Conservation (phyloP, 1,284 basidiomycete species). For the Moesziomyces antarcticus region DNA sequence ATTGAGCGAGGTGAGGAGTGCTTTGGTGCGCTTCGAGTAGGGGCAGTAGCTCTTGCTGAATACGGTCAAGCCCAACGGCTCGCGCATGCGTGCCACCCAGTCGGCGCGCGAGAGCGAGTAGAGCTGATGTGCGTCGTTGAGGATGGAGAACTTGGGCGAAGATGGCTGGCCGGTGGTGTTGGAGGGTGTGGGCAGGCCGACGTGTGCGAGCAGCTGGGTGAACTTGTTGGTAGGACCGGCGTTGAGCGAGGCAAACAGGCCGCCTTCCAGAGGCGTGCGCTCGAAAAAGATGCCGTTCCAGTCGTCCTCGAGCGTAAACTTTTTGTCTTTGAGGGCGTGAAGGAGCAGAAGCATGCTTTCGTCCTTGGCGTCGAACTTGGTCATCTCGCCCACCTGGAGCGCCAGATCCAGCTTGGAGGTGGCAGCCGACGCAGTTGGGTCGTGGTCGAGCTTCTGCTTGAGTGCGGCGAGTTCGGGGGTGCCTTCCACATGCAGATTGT, state of each 20-base stretch:
- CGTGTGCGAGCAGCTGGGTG: constrained; percentile 32
- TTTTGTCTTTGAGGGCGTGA: constrained; percentile 22
- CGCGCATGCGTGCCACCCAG: constrained; percentile 30
- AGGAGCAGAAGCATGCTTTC: constrained; percentile 40
- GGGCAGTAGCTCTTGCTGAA: constrained; percentile 54
- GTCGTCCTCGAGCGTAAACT: constrained; percentile 23
- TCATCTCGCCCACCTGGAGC: constrained; percentile 23
- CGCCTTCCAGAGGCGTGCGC: constrained; percentile 10
- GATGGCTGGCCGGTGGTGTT: not conserved
- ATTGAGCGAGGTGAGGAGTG: constrained; percentile 23
- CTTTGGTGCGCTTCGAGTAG: constrained; percentile 39
- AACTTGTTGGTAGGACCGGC: constrained; percentile 34
- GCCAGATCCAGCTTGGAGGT: constrained; percentile 5
- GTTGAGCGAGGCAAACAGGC: constrained; percentile 22
- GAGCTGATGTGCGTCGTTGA: constrained; percentile 26
- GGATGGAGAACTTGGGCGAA: constrained; percentile 13
- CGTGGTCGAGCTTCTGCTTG: constrained; percentile 21
- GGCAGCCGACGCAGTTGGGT: not conserved
- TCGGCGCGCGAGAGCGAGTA: constrained; percentile 33
- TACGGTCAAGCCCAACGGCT: constrained; percentile 25
- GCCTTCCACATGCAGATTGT: constrained; percentile 26
- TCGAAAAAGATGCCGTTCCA: constrained; percentile 36
- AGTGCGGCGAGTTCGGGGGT: constrained; percentile 16
- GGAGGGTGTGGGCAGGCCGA: constrained; percentile 19
- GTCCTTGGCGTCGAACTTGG: constrained; percentile 21